Evolutionary conservation across 352 stramenopile genomes (phyloP), one percentile per base, ranked within the genome.

Genomic region (Phytophthora melonis): DNA sequence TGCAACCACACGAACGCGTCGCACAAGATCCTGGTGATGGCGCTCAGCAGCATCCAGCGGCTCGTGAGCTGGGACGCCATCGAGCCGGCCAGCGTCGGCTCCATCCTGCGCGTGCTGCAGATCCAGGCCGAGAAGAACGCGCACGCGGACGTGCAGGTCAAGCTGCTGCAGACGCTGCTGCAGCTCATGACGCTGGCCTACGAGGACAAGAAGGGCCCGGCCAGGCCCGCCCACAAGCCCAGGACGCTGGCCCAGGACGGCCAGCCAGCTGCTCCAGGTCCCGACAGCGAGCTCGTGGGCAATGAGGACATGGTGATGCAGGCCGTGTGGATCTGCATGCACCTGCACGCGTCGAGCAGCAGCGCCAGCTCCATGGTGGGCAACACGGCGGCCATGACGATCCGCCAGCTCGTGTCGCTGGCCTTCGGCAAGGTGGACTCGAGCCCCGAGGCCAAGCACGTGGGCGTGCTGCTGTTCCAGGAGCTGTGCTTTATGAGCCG

Each of bases 1-100:
- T 98, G 96, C 64, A 99, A 99, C 86, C 97, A 99, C 91, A 94
- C 95, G 41, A 98, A 98, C 72, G 97, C 97, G 61, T 96, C 88
- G 9, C 87, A 94, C 60, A 96, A 98, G 77, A 90, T 99, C 63
- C 84, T 99, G 49, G 91, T 97, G 52, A 91, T 98, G 68, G 95
- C 95, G 54, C 87, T 99, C 68, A 87, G 95, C 32, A 97, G 94
- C 57, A 99, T 99, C 72, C 95, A 99, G 79, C 89, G 90, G 11
- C 86, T 99, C 39, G 89, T 99, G 61, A 92, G 93, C 71, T 98
- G 94, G 82, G 94, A 99, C 86, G 97, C 96, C 39, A 98, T 99
- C 57, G 92, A 95, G 70, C 89, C 93, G 25, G 93, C 94, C 11
- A 98, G 98, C 81, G 93, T 97, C 41, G 91, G 94, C 49, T 97